Percentiles rank a stretch among this genome's conserved stretches.
These are phyloP conservation scores for Penicillium verhagenii DNA, from an alignment of 495 filamentous ascomycete genomes.

Conservation along the genomic window DNA sequence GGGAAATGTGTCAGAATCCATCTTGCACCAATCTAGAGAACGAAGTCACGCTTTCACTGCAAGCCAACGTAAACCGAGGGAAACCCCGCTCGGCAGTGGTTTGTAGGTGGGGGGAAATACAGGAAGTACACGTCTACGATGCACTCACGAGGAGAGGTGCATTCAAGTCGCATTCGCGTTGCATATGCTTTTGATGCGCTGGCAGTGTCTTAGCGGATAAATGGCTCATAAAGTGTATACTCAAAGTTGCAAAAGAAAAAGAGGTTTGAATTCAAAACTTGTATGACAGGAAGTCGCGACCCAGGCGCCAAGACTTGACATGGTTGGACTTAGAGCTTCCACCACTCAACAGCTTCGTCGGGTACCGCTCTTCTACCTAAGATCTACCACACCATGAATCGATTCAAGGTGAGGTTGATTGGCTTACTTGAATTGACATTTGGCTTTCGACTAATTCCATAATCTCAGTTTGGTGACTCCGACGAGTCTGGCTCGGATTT, in stretches of 20 bases:
- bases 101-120: conserved; percentile 10
- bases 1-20: conserved; percentile 36
- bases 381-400: conserved; percentile 24
- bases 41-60: conserved; percentile 13
- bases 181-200: conserved; percentile 20
- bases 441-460: background rate
- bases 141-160: conserved; percentile 18
- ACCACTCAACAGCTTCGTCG: conserved; percentile 11
- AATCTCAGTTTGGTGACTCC: conserved; percentile 48
- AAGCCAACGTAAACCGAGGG: conserved; percentile 17
- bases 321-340: conserved; percentile 14
- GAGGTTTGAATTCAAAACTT: background rate
- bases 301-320: conserved; percentile 25
- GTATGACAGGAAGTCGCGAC: background rate
- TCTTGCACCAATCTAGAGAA: conserved; percentile 14
- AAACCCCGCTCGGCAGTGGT: conserved; percentile 20
- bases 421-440: background rate
- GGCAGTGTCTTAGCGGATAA: conserved; percentile 7
- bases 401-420: conserved; percentile 20
- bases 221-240: background rate
- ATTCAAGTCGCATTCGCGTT: conserved; percentile 18
- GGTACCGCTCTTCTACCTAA: background rate
- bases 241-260: background rate
- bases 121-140: conserved; percentile 14
- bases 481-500: conserved; percentile 53